A percentile compares a stretch with the other conserved stretches of the same genome.
Conservation (phyloP, 164 flowering plant genomes). For the Nymphaea thermarum region DNA sequence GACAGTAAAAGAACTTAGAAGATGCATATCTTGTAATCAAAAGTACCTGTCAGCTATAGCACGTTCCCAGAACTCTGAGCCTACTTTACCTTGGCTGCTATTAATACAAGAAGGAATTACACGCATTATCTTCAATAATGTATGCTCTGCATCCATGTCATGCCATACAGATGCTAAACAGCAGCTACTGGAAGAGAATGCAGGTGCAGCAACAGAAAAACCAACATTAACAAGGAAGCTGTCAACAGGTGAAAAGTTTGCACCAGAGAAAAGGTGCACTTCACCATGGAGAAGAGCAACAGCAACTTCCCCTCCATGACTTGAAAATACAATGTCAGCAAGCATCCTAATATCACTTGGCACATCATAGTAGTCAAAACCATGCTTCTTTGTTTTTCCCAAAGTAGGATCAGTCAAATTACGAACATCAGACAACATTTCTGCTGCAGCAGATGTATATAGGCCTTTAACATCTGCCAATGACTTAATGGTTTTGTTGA, state of each 20-base stretch:
- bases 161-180: conserved; percentile 98
- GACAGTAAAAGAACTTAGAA: no score
- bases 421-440: conserved; percentile 26
- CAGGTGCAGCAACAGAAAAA: conserved; percentile 92
- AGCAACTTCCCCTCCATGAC: conserved; percentile 98
- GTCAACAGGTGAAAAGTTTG: conserved; percentile 76
- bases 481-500: conserved; percentile 74
- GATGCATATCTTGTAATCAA: no score
- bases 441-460: conserved; percentile 26
- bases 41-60: conserved; percentile 94
- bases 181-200: conserved; percentile 96
- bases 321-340: conserved; percentile 88
- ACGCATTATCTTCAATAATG: conserved; percentile 79
- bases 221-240: conserved; percentile 79
- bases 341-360: conserved; percentile 93
- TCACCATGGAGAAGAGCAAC: conserved; percentile 89
- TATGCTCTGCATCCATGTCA: conserved; percentile 57
- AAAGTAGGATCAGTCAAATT: conserved; percentile 30
- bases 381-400: conserved; percentile 43
- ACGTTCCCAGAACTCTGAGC: conserved; percentile 84
- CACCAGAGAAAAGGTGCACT: conserved; percentile 89
- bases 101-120: conserved; percentile 88
- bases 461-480: conserved; percentile 43
- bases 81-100: conserved; percentile 55
- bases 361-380: conserved; percentile 86